Conservation (phyloP, 2,329 filamentous ascomycete species). For the Cordyceps fumosorosea region DNA sequence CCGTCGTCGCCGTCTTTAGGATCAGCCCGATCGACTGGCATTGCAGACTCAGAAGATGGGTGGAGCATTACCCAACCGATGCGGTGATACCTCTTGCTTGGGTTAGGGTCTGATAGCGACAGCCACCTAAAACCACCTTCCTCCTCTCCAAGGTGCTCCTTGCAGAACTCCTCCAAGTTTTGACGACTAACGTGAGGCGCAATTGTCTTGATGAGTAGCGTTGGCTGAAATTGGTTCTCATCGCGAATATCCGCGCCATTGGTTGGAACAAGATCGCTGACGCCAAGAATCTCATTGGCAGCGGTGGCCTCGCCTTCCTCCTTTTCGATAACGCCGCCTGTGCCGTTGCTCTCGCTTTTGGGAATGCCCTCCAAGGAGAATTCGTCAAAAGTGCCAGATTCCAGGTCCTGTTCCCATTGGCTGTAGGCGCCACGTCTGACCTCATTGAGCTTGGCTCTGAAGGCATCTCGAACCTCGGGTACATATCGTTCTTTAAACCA, state of each 20-base stretch:
- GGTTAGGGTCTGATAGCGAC: slow-evolving; percentile 93
- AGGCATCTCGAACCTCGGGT: slow-evolving; percentile 67
- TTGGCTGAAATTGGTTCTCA: slow-evolving; percentile 81
- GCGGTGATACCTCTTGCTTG: slow-evolving; percentile 91
- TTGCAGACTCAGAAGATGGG: slow-evolving; percentile 60
- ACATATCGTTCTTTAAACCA: slow-evolving; percentile 98
- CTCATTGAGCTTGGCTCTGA: slow-evolving; percentile 70
- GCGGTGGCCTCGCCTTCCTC: slow-evolving; percentile 93
- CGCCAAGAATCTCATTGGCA: slow-evolving; percentile 84
- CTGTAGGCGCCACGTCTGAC: slow-evolving; percentile 72
- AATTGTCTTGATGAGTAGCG: slow-evolving; percentile 94
- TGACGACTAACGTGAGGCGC: slow-evolving; percentile 90
- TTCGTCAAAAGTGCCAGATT: slow-evolving; percentile 81
- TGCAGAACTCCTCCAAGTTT: slow-evolving; percentile 91
- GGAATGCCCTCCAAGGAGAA: slow-evolving; percentile 92
- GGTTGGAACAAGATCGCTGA: slow-evolving; percentile 81
- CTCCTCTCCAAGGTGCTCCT: slow-evolving; percentile 84
- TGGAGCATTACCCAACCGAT: slow-evolving; percentile 99
- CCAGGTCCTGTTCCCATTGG: slow-evolving; percentile 85
- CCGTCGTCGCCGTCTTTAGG: slow-evolving; percentile 62
- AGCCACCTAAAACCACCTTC: slow-evolving; percentile 94
- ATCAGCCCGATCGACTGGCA: slow-evolving; percentile 64
- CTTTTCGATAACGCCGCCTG: slow-evolving; percentile 79
- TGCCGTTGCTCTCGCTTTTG: slow-evolving; percentile 85
- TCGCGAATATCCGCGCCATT: slow-evolving; percentile 82